Evolutionary conservation across 2,329 filamentous ascomycete genomes (phyloP).

Genomic region (Chaetomiaceae sp.): DNA sequence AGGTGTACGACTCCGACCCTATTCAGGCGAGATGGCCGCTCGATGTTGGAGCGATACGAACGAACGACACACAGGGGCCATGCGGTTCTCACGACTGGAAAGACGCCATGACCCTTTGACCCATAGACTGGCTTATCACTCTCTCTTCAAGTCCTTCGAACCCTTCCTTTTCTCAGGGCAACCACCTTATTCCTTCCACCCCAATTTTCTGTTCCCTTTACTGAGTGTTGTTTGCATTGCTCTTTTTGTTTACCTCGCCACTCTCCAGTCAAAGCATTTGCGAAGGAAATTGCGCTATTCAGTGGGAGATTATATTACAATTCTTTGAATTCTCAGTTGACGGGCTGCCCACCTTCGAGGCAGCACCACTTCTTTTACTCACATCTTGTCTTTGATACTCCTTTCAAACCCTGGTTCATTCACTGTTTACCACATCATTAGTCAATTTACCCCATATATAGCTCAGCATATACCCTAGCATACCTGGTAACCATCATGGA

Average conservation of each 20-base stretch:
- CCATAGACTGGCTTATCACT: background rate
- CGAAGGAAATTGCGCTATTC: no score
- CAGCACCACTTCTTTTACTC: background rate
- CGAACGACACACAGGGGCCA: background rate
- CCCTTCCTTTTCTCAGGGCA: background rate
- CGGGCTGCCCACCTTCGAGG: background rate
- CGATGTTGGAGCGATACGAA: no score
- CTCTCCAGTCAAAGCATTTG: no score
- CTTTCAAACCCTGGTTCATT: no score
- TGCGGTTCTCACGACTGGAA: slow-evolving; percentile 16
- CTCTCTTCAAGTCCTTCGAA: no score
- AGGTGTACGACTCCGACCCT: no score
- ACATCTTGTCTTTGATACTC: no score
- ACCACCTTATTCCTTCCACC: background rate
- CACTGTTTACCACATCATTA: background rate
- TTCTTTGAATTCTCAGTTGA: background rate
- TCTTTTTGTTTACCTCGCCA: slow-evolving; percentile 1
- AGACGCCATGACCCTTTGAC: slow-evolving; percentile 18
- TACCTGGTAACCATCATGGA: background rate
- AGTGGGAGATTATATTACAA: no score
- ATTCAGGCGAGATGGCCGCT: no score
- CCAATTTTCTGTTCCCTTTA: background rate
- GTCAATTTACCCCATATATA: slow-evolving; percentile 7
- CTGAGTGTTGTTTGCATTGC: background rate
- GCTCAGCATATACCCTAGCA: slow-evolving; percentile 11